phyloP scores from a whole-genome alignment of 1,284 basidiomycete species.

The Farysia itapuensis region DNA sequence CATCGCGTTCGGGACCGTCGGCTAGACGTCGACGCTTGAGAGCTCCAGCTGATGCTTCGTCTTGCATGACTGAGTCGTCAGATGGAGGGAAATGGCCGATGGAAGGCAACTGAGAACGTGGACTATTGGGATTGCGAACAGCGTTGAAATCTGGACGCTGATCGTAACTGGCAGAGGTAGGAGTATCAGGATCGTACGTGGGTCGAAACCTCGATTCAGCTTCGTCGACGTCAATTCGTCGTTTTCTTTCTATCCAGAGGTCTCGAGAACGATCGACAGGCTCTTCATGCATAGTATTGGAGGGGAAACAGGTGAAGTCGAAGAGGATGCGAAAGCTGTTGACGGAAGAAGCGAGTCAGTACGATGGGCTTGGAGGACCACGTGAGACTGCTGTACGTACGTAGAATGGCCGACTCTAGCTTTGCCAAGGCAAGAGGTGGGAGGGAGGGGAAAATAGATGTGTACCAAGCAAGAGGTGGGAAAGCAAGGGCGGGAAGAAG shows the following conservation, averaged over 20 bases:
- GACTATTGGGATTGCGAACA: conserved; percentile 10
- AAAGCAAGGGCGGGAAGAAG: too few relatives aligned
- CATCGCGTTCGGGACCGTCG: conserved; percentile 20
- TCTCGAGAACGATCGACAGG: conserved; percentile 38
- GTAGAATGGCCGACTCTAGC: too few relatives aligned
- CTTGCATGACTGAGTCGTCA: conserved; percentile 26
- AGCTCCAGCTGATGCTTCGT: conserved; percentile 7
- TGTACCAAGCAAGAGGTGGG: too few relatives aligned
- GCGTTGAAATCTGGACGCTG: conserved; percentile 21
- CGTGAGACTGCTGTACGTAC: too few relatives aligned
- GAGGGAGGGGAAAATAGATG: too few relatives aligned
- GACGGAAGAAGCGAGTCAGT: too few relatives aligned
- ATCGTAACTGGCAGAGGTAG: conserved; percentile 4
- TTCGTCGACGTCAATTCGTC: conserved; percentile 32
- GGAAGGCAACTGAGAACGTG: conserved; percentile 17
- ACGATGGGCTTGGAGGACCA: too few relatives aligned
- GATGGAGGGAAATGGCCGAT: background rate
- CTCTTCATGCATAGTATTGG: conserved; percentile 38
- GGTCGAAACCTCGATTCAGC: conserved; percentile 24
- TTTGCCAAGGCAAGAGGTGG: too few relatives aligned
- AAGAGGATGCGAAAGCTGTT: background rate
- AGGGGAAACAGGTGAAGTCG: background rate
- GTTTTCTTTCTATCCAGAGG: conserved; percentile 41
- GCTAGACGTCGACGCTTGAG: conserved; percentile 31
- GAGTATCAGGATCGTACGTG: conserved; percentile 11